Conservation (phyloP, 225 moss, liverwort and hornwort genomes). For the Polytrichum formosum region DNA sequence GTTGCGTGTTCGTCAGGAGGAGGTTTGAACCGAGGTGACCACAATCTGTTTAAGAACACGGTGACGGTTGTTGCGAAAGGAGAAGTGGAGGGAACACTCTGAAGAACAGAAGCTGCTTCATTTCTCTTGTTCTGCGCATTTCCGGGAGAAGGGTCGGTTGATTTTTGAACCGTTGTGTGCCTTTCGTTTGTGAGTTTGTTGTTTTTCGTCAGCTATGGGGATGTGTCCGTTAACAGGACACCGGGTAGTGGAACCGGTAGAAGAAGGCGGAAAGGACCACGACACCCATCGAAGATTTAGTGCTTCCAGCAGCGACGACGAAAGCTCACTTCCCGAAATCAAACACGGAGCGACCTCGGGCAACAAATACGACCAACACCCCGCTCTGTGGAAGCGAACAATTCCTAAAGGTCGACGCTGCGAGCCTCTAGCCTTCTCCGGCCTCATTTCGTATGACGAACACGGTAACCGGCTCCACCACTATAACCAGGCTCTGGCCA, state of each 20-base stretch:
- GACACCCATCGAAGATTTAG: constrained; percentile 16
- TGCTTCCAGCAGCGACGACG: constrained; percentile 26
- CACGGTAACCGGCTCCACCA: constrained; percentile 39
- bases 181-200: no score
- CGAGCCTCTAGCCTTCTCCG: constrained; percentile 56
- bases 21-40: no score
- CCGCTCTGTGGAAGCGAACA: constrained; percentile 46
- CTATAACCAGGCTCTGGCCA: background rate
- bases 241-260: constrained; percentile 12
- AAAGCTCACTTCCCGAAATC: background rate
- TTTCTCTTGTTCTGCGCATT: no score
- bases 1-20: no score
- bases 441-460: constrained; percentile 56
- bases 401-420: constrained; percentile 51
- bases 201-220: constrained; percentile 21
- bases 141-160: no score
- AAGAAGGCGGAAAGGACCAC: constrained; percentile 5
- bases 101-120: no score
- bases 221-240: constrained; percentile 42
- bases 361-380: constrained; percentile 28
- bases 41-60: no score
- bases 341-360: background rate
- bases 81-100: no score
- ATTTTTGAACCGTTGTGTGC: no score
- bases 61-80: no score